Conservation (phyloP, 106 monocot genomes). For the Allium cepa region DNA sequence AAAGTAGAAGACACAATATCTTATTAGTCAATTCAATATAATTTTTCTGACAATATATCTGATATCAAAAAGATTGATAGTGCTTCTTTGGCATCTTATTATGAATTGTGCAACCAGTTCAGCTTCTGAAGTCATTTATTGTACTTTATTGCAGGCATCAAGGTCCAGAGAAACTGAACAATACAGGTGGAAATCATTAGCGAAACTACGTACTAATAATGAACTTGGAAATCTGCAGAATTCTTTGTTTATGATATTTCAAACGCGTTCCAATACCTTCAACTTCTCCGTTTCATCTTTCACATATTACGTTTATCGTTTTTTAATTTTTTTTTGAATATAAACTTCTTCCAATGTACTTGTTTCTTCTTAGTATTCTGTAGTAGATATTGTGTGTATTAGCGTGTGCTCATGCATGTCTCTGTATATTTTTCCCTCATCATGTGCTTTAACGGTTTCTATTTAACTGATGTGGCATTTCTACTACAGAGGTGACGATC, state of each 20-base stretch:
- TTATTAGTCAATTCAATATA: not conserved
- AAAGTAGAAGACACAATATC: not conserved
- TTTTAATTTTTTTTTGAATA: not conserved
- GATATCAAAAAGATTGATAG: not conserved
- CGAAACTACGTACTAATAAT: not conserved
- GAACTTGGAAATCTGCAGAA: not conserved
- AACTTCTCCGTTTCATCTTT: not conserved
- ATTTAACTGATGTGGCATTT: not conserved
- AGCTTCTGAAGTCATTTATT: not conserved
- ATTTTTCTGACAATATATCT: not conserved
- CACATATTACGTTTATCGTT: not conserved
- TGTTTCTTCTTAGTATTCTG: not conserved
- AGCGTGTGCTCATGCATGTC: not conserved
- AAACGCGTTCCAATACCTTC: not conserved
- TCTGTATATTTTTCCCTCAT: not conserved
- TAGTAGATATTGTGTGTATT: not conserved
- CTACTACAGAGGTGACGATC: constrained; percentile 22
- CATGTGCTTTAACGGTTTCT: not conserved
- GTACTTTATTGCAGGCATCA: constrained; percentile 19
- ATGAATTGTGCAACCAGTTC: not conserved
- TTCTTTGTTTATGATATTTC: not conserved
- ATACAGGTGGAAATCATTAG: constrained; percentile 14
- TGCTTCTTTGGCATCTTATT: not conserved
- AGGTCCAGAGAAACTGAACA: constrained; percentile 14
- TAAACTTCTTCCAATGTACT: not conserved